Conservation (phyloP, 495 filamentous ascomycete genomes). For the Coniosporium apollinis region DNA sequence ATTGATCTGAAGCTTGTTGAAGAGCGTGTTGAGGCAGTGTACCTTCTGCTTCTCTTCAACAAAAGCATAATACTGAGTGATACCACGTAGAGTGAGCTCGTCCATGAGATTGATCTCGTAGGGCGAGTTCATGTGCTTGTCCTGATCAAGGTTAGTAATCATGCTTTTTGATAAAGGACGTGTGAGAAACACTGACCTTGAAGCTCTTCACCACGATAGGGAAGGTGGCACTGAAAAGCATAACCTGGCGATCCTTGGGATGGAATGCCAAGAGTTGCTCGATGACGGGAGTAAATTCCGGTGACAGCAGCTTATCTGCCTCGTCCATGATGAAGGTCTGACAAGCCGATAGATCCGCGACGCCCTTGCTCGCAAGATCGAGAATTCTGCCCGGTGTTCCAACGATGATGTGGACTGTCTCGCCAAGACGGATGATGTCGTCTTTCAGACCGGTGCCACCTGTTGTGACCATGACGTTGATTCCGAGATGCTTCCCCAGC, state of each 20-base stretch:
- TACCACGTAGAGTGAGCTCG: conserved; percentile 91
- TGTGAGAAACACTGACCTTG: conserved; percentile 36
- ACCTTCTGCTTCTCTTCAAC: conserved; percentile 99
- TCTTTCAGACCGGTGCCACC: conserved; percentile 89
- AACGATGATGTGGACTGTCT: conserved; percentile 92
- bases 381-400: conserved; percentile 92
- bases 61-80: conserved; percentile 98
- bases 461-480: conserved; percentile 99
- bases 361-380: conserved; percentile 83
- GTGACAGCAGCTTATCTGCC: conserved; percentile 89
- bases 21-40: conserved; percentile 95
- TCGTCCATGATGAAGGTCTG: conserved; percentile 99
- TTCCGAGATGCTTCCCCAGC: conserved; percentile 83
- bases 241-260: conserved; percentile 91
- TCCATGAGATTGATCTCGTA: conserved; percentile 99
- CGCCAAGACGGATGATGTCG: conserved; percentile 87
- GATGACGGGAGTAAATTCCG: conserved; percentile 92
- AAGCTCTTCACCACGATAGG: conserved; percentile 91
- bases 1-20: conserved; percentile 98
- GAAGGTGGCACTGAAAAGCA: conserved; percentile 98
- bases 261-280: conserved; percentile 88
- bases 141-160: conserved; percentile 24
- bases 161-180: conserved; percentile 1
- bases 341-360: conserved; percentile 91
- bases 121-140: conserved; percentile 88